Conservation (phyloP, 2,329 filamentous ascomycete species). For the Paecilomyces variotii region DNA sequence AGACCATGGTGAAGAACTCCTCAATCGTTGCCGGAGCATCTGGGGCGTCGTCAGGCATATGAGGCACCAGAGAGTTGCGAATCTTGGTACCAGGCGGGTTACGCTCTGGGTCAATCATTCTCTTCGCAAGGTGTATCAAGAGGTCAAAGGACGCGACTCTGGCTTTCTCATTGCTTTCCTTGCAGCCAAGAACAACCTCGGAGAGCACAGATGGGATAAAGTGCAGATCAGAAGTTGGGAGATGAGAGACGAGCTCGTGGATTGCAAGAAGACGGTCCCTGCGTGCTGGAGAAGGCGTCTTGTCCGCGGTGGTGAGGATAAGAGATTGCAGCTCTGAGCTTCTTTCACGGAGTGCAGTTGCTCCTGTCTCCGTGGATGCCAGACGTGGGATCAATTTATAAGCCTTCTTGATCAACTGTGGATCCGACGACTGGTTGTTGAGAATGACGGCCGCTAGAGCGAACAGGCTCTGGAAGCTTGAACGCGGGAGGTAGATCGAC, state of each 20-base stretch:
- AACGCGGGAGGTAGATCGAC: constrained; percentile 80
- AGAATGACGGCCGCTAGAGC: constrained; percentile 78
- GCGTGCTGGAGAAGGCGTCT: constrained; percentile 76
- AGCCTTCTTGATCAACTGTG: constrained; percentile 95
- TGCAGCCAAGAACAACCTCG: constrained; percentile 92
- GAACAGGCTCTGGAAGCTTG: constrained; percentile 79
- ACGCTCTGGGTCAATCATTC: constrained; percentile 59
- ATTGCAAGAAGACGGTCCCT: constrained; percentile 81
- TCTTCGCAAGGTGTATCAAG: constrained; percentile 78
- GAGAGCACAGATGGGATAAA: constrained; percentile 89
- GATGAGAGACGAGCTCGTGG: constrained; percentile 66
- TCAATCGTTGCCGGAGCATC: constrained; percentile 74
- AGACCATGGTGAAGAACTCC: constrained; percentile 98
- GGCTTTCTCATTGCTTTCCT: constrained; percentile 95
- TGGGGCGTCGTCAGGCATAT: constrained; percentile 76
- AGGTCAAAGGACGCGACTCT: constrained; percentile 83
- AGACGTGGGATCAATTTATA: constrained; percentile 96
- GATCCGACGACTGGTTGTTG: constrained; percentile 58
- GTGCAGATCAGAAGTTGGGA: constrained; percentile 71
- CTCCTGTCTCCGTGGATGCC: constrained; percentile 69
- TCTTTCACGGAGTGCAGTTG: constrained; percentile 65
- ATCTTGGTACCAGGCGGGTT: constrained; percentile 60
- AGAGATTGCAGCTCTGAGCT: constrained; percentile 74
- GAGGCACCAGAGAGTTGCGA: constrained; percentile 74
- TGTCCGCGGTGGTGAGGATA: constrained; percentile 69